Evolutionary conservation across 1,139 yeast genomes (phyloP).

Genomic region (Yamadazyma songkhlaensis): DNA sequence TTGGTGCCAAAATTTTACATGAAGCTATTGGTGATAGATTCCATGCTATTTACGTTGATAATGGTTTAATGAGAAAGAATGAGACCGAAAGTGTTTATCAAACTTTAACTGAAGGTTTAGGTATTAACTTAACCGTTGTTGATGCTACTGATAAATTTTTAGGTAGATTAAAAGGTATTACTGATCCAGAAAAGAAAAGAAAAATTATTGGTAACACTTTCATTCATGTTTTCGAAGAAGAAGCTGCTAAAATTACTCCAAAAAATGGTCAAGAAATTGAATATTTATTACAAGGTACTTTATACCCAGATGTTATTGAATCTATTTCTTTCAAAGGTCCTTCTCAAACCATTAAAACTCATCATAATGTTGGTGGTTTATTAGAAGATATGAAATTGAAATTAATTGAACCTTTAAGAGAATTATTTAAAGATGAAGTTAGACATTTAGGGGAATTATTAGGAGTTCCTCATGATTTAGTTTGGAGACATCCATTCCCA

Average conservation of each 20-base stretch:
- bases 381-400: constrained; percentile 97
- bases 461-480: constrained; percentile 95
- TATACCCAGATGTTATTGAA: constrained; percentile 98
- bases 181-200: constrained; percentile 99
- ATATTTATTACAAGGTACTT: constrained; percentile 92
- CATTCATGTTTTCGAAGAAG: constrained; percentile 94
- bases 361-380: constrained; percentile 98
- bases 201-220: constrained; percentile 98
- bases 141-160: constrained; percentile 93
- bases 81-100: constrained; percentile 87
- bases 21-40: constrained; percentile 98
- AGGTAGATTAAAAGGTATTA: constrained; percentile 82
- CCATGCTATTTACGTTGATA: constrained; percentile 97
- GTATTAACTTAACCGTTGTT: constrained; percentile 89
- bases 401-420: constrained; percentile 97
- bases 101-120: constrained; percentile 88
- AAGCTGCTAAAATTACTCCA: constrained; percentile 90
- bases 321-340: constrained; percentile 99
- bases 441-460: constrained; percentile 91
- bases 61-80: constrained; percentile 94
- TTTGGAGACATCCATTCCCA: constrained; percentile 99
- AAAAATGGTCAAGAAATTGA: constrained; percentile 88
- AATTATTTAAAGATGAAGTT: constrained; percentile 97
- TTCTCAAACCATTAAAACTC: constrained; percentile 98
- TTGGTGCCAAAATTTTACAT: constrained; percentile 96